A percentile compares a stretch with the other conserved stretches of the same genome.
Conservation (phyloP, 441 rosid species). For the Aleurites moluccanus region DNA sequence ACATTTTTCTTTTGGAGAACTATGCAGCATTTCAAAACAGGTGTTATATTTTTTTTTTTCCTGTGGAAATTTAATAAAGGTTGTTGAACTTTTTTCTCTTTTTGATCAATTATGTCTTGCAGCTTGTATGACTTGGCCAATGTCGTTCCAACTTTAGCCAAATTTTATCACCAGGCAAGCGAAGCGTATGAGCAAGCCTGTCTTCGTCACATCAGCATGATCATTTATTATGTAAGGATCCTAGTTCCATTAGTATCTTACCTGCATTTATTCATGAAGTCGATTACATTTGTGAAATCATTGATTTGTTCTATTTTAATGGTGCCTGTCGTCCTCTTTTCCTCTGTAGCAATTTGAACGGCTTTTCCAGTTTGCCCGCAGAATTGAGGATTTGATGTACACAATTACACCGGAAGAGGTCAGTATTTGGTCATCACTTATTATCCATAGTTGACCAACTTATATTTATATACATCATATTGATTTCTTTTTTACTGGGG, state of each 20-base stretch:
- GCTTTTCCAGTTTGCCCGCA: conserved; percentile 89
- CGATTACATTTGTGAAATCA: not conserved
- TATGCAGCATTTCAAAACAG: conserved; percentile 99
- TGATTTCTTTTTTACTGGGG: not conserved
- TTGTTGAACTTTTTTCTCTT: not conserved
- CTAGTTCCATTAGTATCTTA: conserved; percentile 12
- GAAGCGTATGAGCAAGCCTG: conserved; percentile 99
- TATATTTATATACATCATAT: conserved; percentile 6
- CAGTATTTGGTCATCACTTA: conserved; percentile 19
- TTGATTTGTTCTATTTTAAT: conserved; percentile 3
- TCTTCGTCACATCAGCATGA: conserved; percentile 92
- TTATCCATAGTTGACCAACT: not conserved
- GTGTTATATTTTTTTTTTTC: conserved; percentile 28
- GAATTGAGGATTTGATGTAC: conserved; percentile 90
- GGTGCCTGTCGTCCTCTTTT: conserved; percentile 20
- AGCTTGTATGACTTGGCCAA: conserved; percentile 98
- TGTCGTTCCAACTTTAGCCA: conserved; percentile 94
- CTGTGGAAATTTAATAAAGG: not conserved
- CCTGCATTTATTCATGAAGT: conserved; percentile 1
- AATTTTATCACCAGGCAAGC: conserved; percentile 99
- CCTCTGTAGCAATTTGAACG: conserved; percentile 88
- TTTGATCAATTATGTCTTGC: conserved; percentile 25
- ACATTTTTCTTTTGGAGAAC: conserved; percentile 89
- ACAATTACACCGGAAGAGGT: conserved; percentile 99
- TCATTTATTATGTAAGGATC: conserved; percentile 80